phyloP scores from a whole-genome alignment of 2,329 filamentous ascomycete species.

The Hymenoscyphus infarciens region DNA sequence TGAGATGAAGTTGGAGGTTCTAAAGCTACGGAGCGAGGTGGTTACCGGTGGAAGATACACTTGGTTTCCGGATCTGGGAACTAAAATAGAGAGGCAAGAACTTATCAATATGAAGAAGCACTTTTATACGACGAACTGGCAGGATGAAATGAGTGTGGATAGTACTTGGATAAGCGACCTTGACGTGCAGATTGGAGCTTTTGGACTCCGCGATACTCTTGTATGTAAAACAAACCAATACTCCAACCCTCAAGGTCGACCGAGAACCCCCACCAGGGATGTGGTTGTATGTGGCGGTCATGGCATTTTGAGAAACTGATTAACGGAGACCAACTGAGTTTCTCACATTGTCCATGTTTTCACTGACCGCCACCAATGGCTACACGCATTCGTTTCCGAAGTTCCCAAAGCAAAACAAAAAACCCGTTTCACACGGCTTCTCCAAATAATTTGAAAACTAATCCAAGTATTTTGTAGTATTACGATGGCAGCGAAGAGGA shows the following conservation, averaged over 20 bases:
- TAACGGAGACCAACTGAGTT: too few relatives aligned
- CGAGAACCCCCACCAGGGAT: background rate
- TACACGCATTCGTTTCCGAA: too few relatives aligned
- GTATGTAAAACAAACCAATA: background rate
- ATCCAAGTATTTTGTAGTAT: background rate
- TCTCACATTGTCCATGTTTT: too few relatives aligned
- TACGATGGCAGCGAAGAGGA: background rate
- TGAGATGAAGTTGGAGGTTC: background rate
- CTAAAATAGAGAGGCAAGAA: background rate
- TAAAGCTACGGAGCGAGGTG: background rate
- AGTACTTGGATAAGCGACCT: background rate
- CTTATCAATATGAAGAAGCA: background rate
- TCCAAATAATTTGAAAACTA: background rate
- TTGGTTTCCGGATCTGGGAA: background rate
- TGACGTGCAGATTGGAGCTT: background rate
- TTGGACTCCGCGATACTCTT: background rate
- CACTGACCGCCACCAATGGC: too few relatives aligned
- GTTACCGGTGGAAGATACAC: background rate
- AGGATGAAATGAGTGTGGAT: background rate
- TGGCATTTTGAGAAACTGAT: too few relatives aligned
- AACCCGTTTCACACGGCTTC: too few relatives aligned
- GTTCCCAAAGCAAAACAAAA: too few relatives aligned
- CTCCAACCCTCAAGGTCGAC: background rate
- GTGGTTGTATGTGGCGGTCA: too few relatives aligned
- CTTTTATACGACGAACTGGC: background rate